Evolutionary conservation across 1,139 yeast species (phyloP).

Genomic region (Meyerozyma sp.): DNA sequence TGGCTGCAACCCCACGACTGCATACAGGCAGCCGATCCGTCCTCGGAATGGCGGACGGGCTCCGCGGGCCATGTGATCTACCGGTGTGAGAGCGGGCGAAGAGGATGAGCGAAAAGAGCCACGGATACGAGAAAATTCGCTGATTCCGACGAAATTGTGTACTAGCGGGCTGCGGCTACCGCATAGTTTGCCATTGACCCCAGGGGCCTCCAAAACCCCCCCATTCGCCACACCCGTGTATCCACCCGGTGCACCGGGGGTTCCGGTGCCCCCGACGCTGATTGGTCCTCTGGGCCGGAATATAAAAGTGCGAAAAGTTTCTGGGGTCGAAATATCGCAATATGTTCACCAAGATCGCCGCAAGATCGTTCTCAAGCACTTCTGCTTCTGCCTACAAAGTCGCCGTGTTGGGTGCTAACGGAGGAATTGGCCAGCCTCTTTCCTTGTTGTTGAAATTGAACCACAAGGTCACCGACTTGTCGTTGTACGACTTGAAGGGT

Average conservation of each 20-base stretch:
- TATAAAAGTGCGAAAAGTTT: constrained; percentile 1
- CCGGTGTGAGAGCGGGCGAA: too few relatives aligned
- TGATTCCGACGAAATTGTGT: too few relatives aligned
- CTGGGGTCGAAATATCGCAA: constrained; percentile 9
- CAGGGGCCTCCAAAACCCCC: too few relatives aligned
- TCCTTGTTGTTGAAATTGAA: constrained; percentile 75
- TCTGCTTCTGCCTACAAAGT: constrained; percentile 65
- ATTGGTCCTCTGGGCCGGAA: background rate
- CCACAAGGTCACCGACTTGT: constrained; percentile 55
- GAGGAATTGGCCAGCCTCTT: constrained; percentile 93
- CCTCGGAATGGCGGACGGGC: background rate
- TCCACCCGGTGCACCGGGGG: background rate
- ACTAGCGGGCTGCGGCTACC: too few relatives aligned
- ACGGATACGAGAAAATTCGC: too few relatives aligned
- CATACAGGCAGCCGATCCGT: background rate
- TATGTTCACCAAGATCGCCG: constrained; percentile 49
- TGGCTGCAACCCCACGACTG: background rate
- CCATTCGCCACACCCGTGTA: too few relatives aligned
- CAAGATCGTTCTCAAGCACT: constrained; percentile 67
- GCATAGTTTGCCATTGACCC: too few relatives aligned
- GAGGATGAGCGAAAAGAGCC: too few relatives aligned
- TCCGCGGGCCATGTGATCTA: too few relatives aligned
- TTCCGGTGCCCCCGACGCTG: background rate
- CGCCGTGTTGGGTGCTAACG: constrained; percentile 75
- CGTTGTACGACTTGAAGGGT: constrained; percentile 84